phyloP scores from a whole-genome alignment of 108 stramenopile genomes.

The Cyclotella baltica region DNA sequence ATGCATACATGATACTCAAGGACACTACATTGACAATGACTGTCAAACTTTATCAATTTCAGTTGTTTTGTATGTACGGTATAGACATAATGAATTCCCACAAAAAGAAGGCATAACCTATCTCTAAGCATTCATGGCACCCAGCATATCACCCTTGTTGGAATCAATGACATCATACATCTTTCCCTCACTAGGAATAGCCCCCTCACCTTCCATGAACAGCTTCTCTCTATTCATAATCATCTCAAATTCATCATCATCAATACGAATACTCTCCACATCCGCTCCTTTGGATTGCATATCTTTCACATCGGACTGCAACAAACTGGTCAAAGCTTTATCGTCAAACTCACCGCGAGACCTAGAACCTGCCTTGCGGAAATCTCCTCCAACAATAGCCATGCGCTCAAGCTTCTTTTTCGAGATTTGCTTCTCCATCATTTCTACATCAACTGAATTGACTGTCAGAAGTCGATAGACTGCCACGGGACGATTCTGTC shows the following conservation, averaged over 20 bases:
- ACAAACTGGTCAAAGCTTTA: conserved; percentile 71
- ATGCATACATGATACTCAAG: too few relatives aligned
- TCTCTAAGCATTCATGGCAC: conserved; percentile 37
- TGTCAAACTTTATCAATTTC: too few relatives aligned
- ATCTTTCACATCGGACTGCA: conserved; percentile 93
- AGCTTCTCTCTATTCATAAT: conserved; percentile 89
- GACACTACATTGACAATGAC: too few relatives aligned
- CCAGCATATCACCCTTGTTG: conserved; percentile 67
- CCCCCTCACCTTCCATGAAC: conserved; percentile 73
- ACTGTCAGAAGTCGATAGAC: conserved; percentile 97
- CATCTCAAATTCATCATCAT: conserved; percentile 87
- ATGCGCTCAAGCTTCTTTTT: conserved; percentile 97
- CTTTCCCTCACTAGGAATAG: conserved; percentile 84
- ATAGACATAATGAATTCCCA: too few relatives aligned
- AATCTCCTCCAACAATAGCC: conserved; percentile 96
- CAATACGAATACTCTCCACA: conserved; percentile 78
- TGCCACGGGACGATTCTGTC: conserved; percentile 92
- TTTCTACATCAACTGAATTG: conserved; percentile 97
- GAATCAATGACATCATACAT: conserved; percentile 92
- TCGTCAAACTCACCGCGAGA: conserved; percentile 80
- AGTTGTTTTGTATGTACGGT: too few relatives aligned
- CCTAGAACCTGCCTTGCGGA: conserved; percentile 88
- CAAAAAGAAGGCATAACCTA: too few relatives aligned
- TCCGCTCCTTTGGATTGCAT: conserved; percentile 74
- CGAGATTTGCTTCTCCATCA: conserved; percentile 97